Conservation (phyloP, 1,139 yeast species). For the Hansenula sp. region DNA sequence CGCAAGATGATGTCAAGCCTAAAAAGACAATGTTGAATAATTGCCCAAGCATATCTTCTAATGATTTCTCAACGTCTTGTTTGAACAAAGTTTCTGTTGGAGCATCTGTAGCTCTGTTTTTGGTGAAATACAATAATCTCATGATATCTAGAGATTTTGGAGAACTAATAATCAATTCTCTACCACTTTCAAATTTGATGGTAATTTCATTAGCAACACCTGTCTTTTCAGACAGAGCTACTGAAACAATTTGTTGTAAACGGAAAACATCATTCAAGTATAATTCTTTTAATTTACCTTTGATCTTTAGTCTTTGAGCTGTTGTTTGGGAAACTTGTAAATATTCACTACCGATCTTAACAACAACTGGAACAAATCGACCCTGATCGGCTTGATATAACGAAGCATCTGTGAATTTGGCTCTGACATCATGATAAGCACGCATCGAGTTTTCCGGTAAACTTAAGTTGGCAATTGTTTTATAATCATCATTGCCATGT, state of each 20-base stretch:
- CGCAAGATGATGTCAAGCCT: constrained; percentile 59
- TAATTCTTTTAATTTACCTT: constrained; percentile 32
- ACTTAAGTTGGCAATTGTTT: constrained; percentile 46
- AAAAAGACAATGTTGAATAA: constrained; percentile 63
- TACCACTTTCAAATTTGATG: constrained; percentile 43
- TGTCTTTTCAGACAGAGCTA: constrained; percentile 48
- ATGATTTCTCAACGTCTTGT: constrained; percentile 19
- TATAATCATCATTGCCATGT: constrained; percentile 46
- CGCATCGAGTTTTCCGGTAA: constrained; percentile 36
- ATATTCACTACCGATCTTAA: constrained; percentile 70
- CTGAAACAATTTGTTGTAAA: constrained; percentile 48
- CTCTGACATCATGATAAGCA: constrained; percentile 51
- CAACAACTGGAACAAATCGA: constrained; percentile 48
- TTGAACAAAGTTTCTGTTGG: constrained; percentile 8
- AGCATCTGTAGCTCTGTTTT: constrained; percentile 23
- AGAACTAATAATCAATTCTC: constrained; percentile 50
- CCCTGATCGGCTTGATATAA: constrained; percentile 40
- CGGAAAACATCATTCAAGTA: constrained; percentile 49
- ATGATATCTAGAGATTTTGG: constrained; percentile 64
- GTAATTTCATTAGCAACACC: constrained; percentile 57
- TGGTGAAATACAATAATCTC: constrained; percentile 64
- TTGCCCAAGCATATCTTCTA: constrained; percentile 42
- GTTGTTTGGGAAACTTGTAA: constrained; percentile 48
- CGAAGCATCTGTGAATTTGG: constrained; percentile 54
- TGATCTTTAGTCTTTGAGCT: constrained; percentile 33